Evolutionary conservation across 208 protist genomes (phyloP), one percentile per base, ranked within the genome.

Genomic region (Leishmania gerbilli): DNA sequence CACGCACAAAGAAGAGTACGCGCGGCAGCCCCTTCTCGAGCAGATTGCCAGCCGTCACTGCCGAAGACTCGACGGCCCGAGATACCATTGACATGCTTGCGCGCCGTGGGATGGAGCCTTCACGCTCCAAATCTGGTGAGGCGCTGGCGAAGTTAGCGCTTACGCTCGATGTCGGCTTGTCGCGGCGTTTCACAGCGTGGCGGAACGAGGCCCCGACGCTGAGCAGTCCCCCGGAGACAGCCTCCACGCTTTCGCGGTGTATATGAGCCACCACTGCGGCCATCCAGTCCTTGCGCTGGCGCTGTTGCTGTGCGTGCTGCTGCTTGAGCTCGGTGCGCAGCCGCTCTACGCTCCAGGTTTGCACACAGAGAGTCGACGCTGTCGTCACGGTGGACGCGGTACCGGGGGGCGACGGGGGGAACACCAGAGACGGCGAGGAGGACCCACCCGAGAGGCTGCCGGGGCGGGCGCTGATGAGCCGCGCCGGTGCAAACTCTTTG

Each of bases 1-100:
- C 86, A 19, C 86, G 90, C 42, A 80, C 53, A 60, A 95, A 95
- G 80, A 94, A 94, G 47, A 97, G 86, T 49, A 90, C 93, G 21
- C 91, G 90, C 42, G 93, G 93, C 19, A 95, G 89, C 37, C 69
- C 55, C 31, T 64, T 31, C 1, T 76, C 62, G 0, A 42, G 5
- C 53, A 34, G 62, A 9, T 78, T 68, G n/a, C 24, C 67, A 21
- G 62, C 24, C 3, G 51, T 9, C 21, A 64, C 21, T 34, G 62
- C 8, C 37, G 87, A 53, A 17, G 15, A 21, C 58, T 80, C 68
- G 40, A 5, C 47, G 37, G 24, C 64, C 3, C 27, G 45, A 40
- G 58, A 42, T 2, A 24, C 5, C 13, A 19, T n/a, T 40, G 68
- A 47, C 7, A 84, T 27, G 77, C 86, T 85, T 58, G 19, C 62